These are phyloP conservation scores for Penicillium argentinense DNA, from an alignment of 495 filamentous ascomycete genomes.

Conservation along the genomic window DNA sequence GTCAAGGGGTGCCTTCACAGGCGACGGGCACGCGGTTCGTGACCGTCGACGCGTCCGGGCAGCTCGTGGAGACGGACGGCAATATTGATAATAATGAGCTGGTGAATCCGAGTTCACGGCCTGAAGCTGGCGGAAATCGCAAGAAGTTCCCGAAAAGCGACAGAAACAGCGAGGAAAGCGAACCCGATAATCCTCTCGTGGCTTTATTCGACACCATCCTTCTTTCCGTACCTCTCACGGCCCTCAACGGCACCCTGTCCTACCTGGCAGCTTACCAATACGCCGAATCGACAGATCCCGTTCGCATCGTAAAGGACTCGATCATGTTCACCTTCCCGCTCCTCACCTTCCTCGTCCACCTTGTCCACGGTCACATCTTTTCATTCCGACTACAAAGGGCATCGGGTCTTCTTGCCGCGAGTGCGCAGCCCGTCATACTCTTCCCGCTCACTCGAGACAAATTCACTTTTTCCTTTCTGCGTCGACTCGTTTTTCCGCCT, in stretches of 20 bases:
- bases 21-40: constrained; percentile 35
- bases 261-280: constrained; percentile 94
- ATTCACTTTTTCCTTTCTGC: constrained; percentile 30
- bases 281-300: constrained; percentile 63
- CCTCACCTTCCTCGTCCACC: constrained; percentile 43
- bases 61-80: constrained; percentile 32
- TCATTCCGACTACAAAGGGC: constrained; percentile 20
- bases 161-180: constrained; percentile 6
- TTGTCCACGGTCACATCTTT: constrained; percentile 47
- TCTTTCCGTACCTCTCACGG: constrained; percentile 65
- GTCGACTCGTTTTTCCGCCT: constrained; percentile 37
- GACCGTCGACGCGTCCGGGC: constrained; percentile 36
- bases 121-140: neutral
- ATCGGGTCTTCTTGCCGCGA: constrained; percentile 6
- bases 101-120: constrained; percentile 4
- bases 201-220: constrained; percentile 50
- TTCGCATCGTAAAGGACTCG: constrained; percentile 50
- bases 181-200: constrained; percentile 27
- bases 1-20: constrained; percentile 6
- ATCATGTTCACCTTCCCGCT: constrained; percentile 38
- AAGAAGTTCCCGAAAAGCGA: neutral
- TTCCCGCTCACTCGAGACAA: constrained; percentile 34
- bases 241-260: constrained; percentile 84
- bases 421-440: constrained; percentile 21
- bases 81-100: constrained; percentile 15